Evolutionary conservation across 805 yeast species (phyloP), one percentile per base, ranked within the genome.

Genomic region (Lipomyces oligophaga): DNA sequence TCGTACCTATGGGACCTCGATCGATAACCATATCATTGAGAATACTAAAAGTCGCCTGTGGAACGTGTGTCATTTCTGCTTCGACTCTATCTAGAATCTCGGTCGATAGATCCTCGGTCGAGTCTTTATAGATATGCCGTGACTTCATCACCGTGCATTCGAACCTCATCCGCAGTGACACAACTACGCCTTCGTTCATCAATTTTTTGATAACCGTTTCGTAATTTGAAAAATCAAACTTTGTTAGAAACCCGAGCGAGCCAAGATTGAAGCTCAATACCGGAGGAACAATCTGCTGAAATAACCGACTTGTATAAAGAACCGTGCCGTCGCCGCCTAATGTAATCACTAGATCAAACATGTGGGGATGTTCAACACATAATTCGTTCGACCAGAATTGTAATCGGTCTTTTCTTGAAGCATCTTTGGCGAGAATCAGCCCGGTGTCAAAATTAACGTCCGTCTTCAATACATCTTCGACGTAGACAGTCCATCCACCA

Each of bases 241-340:
- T 80, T 5, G 72, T 65, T 55, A 93, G 71, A 63, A 93, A 93
- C 1, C 98, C 98, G 21, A 93, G 70, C 0, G 96, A 85, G 0
- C 98, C 98, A 57, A 93, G 70, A 0, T 95, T 59, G 39, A 59
- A 59, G 24, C 61, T 50, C 55, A 93, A 72, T 1, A 90, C 86
- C 0, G 98, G 98, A 0, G 98, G 98, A 1, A 89, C 96, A 38
- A 77, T 76, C 44, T 76, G 70, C 67, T 85, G 93, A 66, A 93
- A 93, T 28, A 88, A 70, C 46, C 93, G 45, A n/a, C 60, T 49
- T 3, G 61, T 51, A 38, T 54, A 57, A 11, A 59, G 43, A 3
- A 90, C 96, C 0, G 98, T 93, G 5, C 98, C 98, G 63, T 93
- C 98, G 13, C 98, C 98, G 16, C 98, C 98, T 6, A 90, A 71